Base-by-base conservation (phyloP, 371 early-diverging fungal species). In the Nematocida ausubeli region DNA sequence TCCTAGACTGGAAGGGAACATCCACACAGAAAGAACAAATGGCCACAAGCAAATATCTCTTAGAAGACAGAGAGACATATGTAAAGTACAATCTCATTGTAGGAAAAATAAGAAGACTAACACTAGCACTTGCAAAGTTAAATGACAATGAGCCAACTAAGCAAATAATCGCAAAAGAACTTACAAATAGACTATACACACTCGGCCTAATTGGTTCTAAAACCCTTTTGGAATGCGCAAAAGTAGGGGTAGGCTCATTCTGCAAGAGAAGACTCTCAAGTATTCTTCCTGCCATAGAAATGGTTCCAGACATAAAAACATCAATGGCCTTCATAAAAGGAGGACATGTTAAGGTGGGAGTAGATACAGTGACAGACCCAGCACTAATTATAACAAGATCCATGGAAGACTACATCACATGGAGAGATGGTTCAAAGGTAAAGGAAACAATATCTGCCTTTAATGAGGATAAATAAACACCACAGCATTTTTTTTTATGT, bases 321-420 rank as follows among this genome's bases (percentile, higher is more conserved):
- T 96, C 96, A 9, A 91, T 91, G 12, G 90, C 89, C 30, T 92
- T 93, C 85, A 90, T 98, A 49, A 93, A 94, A 87, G 96, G 96
- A 82, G 98, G 98, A 19, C 98, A 85, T 65, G 67, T 86, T 3
- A 90, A 95, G 30, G 92, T 98, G 2, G 98, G 98, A 0, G 54
- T 67, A 40, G 60, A 69, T 34, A 56, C 80, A 22, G 62, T 81
- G 39, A 75, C 51, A 66, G 83, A 83, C 40, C 67, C 82, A 4
- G 51, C 54, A 35, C 40, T 70, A 9, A 56, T 83, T 2, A 51
- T 86, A n/a, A 72, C 73, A 58, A 87, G 92, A 39, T 90, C 89
- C 52, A 91, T 95, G 92, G 97, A 96, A 84, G 96, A 96, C 87
- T 96, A 91, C 88, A 92, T 98, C 4, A 93, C 95, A 3, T 98